These are phyloP conservation scores for Phytophthora hibernalis DNA, from an alignment of 352 stramenopile genomes.

Conservation along the genomic window DNA sequence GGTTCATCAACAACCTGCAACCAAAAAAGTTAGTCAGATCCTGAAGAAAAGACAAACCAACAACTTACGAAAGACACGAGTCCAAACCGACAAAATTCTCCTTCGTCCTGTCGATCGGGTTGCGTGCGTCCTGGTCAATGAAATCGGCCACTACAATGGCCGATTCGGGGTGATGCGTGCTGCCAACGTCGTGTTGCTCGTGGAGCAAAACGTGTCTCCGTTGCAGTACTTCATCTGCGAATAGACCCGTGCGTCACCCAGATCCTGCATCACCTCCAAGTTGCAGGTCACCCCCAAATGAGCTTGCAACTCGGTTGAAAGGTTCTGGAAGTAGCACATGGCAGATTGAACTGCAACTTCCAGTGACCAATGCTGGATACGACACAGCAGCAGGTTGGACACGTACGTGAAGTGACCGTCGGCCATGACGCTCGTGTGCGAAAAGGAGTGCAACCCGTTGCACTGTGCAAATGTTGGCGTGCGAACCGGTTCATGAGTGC, in stretches of 20 bases:
- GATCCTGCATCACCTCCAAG: slow-evolving; percentile 43
- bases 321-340: slow-evolving; percentile 47
- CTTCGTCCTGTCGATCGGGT: slow-evolving; percentile 37
- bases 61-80: slow-evolving; percentile 41
- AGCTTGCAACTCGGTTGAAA: slow-evolving; percentile 42
- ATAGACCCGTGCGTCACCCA: slow-evolving; percentile 44
- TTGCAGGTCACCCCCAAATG: slow-evolving; percentile 41
- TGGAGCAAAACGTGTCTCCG: slow-evolving; percentile 40
- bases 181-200: slow-evolving; percentile 51
- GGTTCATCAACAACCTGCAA: slow-evolving; percentile 44
- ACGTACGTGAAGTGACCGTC: slow-evolving; percentile 55
- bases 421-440: slow-evolving; percentile 68
- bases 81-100: slow-evolving; percentile 36
- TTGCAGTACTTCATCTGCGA: slow-evolving; percentile 54
- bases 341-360: slow-evolving; percentile 37
- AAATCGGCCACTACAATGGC: slow-evolving; percentile 58
- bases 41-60: slow-evolving; percentile 6
- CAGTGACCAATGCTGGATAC: slow-evolving; percentile 52
- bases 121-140: slow-evolving; percentile 48
- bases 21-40: slow-evolving; percentile 20
- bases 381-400: slow-evolving; percentile 58
- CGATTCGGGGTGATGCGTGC: slow-evolving; percentile 38
- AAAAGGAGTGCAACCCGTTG: slow-evolving; percentile 48
- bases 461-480: slow-evolving; percentile 35
- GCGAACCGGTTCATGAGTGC: slow-evolving; percentile 51